Base-by-base conservation (phyloP, 768 basidiomycete genomes). In the Lentinus brumalis region DNA sequence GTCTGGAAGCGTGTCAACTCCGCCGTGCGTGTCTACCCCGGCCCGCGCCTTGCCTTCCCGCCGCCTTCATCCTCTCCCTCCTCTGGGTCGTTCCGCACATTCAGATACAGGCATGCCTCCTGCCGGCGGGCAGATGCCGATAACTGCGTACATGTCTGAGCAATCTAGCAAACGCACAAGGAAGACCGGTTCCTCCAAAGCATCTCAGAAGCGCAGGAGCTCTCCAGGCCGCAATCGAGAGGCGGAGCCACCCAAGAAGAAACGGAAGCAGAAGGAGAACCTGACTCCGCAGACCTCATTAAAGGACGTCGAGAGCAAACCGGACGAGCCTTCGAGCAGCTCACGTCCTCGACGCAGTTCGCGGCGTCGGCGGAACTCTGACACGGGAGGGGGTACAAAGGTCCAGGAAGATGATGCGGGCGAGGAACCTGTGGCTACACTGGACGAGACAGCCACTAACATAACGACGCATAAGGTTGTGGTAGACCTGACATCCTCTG, bases 1-100 rank as follows among this genome's bases (percentile, higher is more conserved):
- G 67, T 16, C 64, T 58, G 40, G 70, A 74, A 72, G 68, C 78
- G 78, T 73, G 78, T 70, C 71, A 73, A 70, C 76, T 79, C 78
- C 76, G 78, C 69, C 29, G 11, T 35, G 7, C 35, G 6, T 35
- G 35, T 26, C 21, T 26, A 26, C 21, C 21, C 21, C 21, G 21
- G 21, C 21, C 21, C 21, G 21, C 21, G 21, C 21, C 21, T 26
- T 26, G 21, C 21, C 21, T 26, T 26, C 21, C 21, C 21, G 35
- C 7, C 35, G 35, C 11, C 8, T 61, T 77, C 15, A 75, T 83
- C 44, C n/a, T n/a, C 44, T 15, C n/a, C 7, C 9, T 8, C 8
- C 44, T n/a, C 14, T 42, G 14, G 41, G 11, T 12, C 4, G 16
- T n/a, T 2, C 39, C 12, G 6, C 9, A 5, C 10, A 12, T 10